Base-by-base conservation (phyloP, 495 filamentous ascomycete species). In the Daldinia concentrica region DNA sequence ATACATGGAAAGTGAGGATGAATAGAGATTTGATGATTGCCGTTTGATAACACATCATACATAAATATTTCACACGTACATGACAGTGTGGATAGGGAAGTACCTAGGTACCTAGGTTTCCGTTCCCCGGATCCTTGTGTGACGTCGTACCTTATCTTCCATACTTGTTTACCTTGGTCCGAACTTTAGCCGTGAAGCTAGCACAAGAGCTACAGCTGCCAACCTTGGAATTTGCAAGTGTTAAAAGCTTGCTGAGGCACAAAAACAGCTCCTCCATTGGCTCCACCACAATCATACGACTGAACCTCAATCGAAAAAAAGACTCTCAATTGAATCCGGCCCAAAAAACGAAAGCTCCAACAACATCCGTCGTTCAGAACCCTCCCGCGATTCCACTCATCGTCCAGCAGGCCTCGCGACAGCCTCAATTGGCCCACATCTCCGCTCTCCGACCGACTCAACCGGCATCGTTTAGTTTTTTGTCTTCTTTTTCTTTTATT, bases 401-500 rank as follows among this genome's bases (percentile, higher is more conserved):
- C 72, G 70, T 61, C 56, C 6, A 61, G 56, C 30, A 64, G 61
- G 64, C 58, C 39, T 64, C 34, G 69, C 78, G 71, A 77, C 68
- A 73, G 52, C 63, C 65, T 77, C 77, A 83, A 83, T 83, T 79
- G 77, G 74, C 75, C 17, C 76, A 72, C 65, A 79, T 81, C 81
- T 82, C 81, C 81, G 71, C 77, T 80, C 79, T 30, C 57, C 72
- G 62, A 75, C 63, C 68, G 71, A 67, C 52, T 57, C 50, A 39
- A 57, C 62, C 73, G 73, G 58, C 39, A 74, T 62, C 36, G 52
- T 39, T 58, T 69, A n/a, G n/a, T 30, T 54, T 15, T 54, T 29
- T 37, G 12, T 43, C 22, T 60, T 60, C 11, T 30, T 58, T 36
- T n/a, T 55, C 56, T 57, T 41, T 9, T 26, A 29, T 43, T 63